Evolutionary conservation across 768 basidiomycete species (phyloP).

Genomic region (Symmetrospora coprosmae): DNA sequence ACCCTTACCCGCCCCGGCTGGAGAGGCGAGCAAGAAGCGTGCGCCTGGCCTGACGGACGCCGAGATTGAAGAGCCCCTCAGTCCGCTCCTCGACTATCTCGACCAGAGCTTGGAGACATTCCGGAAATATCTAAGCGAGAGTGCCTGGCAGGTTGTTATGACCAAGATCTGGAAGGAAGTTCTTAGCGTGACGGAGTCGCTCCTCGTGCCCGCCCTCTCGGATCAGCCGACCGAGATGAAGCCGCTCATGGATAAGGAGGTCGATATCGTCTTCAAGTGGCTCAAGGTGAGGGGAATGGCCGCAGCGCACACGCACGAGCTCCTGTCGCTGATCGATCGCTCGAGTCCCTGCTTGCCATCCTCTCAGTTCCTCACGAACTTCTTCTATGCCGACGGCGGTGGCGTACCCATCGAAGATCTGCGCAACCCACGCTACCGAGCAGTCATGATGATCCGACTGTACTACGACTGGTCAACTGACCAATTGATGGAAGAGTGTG

Average conservation of each 20-base stretch:
- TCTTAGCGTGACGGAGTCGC: constrained; percentile 62
- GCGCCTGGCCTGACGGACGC: constrained; percentile 58
- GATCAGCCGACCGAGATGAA: constrained; percentile 78
- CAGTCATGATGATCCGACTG: constrained; percentile 42
- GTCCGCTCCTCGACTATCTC: constrained; percentile 87
- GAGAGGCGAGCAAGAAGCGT: constrained; percentile 27
- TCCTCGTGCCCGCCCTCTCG: constrained; percentile 79
- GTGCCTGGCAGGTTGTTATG: constrained; percentile 62
- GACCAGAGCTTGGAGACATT: constrained; percentile 82
- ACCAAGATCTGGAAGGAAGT: constrained; percentile 92
- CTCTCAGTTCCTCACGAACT: constrained; percentile 72
- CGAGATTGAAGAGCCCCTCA: constrained; percentile 83
- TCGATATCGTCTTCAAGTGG: constrained; percentile 98
- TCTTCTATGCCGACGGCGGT: constrained; percentile 87
- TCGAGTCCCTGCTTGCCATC: background rate
- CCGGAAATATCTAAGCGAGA: constrained; percentile 69
- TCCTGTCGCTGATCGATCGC: too few species aligned
- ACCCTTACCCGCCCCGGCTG: background rate
- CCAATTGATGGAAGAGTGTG: constrained; percentile 68
- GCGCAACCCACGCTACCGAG: constrained; percentile 57
- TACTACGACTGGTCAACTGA: constrained; percentile 82
- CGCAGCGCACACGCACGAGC: background rate
- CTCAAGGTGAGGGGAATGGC: constrained; percentile 53
- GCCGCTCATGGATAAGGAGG: constrained; percentile 82
- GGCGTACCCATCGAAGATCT: constrained; percentile 70